Evolutionary conservation across 768 basidiomycete species (phyloP).

Genomic region (Serendipita vermifera): DNA sequence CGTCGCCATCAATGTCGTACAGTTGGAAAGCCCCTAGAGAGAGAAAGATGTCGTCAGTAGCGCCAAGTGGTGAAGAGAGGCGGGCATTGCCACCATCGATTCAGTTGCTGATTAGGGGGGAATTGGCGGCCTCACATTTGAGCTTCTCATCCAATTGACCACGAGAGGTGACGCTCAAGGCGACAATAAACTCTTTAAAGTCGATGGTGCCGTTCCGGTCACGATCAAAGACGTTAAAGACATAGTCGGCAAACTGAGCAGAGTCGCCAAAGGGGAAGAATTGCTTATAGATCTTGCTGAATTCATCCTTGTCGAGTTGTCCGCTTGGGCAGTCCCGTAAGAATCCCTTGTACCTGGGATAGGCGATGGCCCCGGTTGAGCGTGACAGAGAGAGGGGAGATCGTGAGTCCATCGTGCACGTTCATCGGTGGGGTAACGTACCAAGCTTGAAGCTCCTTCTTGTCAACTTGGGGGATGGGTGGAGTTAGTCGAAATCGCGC

Average conservation of each 20-base stretch:
- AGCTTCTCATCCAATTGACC: constrained; percentile 95
- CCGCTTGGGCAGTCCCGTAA: constrained; percentile 97
- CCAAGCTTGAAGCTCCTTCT: constrained; percentile 96
- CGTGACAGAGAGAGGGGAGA: not conserved
- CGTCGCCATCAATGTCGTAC: constrained; percentile 98
- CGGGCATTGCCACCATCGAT: constrained; percentile 5
- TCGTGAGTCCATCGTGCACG: no score
- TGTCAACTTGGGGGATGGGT: constrained; percentile 57
- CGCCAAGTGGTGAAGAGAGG: not conserved
- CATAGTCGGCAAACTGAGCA: constrained; percentile 90
- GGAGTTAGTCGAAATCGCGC: constrained; percentile 14
- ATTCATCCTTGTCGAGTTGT: constrained; percentile 89
- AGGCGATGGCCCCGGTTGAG: constrained; percentile 12
- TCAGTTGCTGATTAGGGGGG: not conserved
- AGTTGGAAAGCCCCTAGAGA: constrained; percentile 96
- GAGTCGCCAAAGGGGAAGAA: constrained; percentile 99
- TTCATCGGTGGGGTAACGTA: constrained; percentile 23
- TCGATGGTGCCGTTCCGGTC: constrained; percentile 96
- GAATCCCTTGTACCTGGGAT: constrained; percentile 92
- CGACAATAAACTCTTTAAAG: constrained; percentile 99
- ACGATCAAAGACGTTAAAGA: constrained; percentile 95
- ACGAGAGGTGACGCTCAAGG: constrained; percentile 86
- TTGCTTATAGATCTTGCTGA: constrained; percentile 96
- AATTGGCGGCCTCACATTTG: constrained; percentile 51
- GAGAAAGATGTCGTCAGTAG: constrained; percentile 8